Evolutionary conservation across 1,139 yeast genomes (phyloP).

Genomic region (Barnettozyma hawaiiensis): DNA sequence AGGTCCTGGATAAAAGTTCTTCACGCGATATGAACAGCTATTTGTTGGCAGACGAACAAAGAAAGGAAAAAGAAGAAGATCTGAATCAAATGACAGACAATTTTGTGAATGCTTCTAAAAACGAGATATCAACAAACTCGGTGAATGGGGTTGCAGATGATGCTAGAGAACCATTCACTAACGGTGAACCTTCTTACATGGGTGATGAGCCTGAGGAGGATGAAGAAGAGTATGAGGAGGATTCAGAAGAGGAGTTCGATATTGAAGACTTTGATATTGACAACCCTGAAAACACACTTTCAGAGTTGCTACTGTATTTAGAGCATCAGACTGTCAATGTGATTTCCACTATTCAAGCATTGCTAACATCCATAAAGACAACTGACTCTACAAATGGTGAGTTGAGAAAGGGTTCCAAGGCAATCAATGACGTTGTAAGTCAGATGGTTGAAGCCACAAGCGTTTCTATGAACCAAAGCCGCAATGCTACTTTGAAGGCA

Average conservation of each 20-base stretch:
- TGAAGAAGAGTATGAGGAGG: conserved; percentile 7
- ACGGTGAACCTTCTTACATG: neutral
- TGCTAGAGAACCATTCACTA: neutral
- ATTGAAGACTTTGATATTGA: conserved; percentile 72
- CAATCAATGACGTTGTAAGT: conserved; percentile 68
- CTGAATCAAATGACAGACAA: conserved; percentile 3
- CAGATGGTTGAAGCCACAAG: conserved; percentile 92
- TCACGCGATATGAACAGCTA: neutral
- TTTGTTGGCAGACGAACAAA: neutral
- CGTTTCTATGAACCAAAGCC: conserved; percentile 82
- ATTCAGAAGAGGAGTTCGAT: conserved; percentile 40
- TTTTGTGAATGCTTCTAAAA: neutral
- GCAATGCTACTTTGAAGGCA: conserved; percentile 72
- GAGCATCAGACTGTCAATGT: conserved; percentile 95
- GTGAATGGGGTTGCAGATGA: neutral
- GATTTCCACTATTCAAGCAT: conserved; percentile 80
- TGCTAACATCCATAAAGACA: conserved; percentile 68
- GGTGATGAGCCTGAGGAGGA: conserved; percentile 6
- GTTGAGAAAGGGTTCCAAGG: conserved; percentile 63
- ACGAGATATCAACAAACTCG: neutral
- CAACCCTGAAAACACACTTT: conserved; percentile 82
- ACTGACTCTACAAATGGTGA: conserved; percentile 75
- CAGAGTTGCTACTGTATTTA: conserved; percentile 76
- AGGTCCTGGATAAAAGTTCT: neutral
- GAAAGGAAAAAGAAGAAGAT: conserved; percentile 6